Evolutionary conservation across 352 stramenopile genomes (phyloP).

Genomic region (Globisporangium mamillatum): DNA sequence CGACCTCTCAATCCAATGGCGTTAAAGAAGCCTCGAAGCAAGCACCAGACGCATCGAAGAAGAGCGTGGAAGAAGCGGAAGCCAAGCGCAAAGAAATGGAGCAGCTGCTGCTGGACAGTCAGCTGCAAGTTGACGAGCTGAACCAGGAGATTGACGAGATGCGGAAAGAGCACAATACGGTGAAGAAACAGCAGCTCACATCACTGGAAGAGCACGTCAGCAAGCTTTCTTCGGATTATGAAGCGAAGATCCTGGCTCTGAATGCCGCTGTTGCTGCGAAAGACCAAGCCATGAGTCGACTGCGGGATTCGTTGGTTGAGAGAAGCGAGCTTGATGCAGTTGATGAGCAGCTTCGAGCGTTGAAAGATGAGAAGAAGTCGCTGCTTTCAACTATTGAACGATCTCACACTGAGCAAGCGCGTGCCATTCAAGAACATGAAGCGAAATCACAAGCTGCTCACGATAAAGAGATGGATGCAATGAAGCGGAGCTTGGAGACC

Average conservation of each 20-base stretch:
- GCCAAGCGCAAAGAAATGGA: constrained; percentile 48
- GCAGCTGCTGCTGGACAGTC: constrained; percentile 43
- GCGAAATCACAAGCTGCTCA: constrained; percentile 30
- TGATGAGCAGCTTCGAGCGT: constrained; percentile 31
- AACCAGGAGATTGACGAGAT: constrained; percentile 51
- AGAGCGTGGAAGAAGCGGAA: constrained; percentile 16
- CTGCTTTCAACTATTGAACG: constrained; percentile 43
- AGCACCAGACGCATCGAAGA: constrained; percentile 18
- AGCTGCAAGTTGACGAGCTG: constrained; percentile 53
- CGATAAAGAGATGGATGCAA: constrained; percentile 33
- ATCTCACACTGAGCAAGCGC: constrained; percentile 38
- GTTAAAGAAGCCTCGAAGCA: constrained; percentile 22
- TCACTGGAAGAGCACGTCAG: constrained; percentile 38
- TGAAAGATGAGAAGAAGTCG: constrained; percentile 52
- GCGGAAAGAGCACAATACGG: constrained; percentile 31
- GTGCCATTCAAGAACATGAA: constrained; percentile 29
- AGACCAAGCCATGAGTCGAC: constrained; percentile 39
- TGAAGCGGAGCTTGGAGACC: constrained; percentile 40
- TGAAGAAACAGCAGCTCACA: constrained; percentile 34
- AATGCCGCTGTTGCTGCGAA: constrained; percentile 41
- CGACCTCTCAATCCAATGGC: constrained; percentile 9
- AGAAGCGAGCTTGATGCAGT: constrained; percentile 48
- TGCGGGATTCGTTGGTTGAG: constrained; percentile 45
- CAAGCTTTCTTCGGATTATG: constrained; percentile 49
- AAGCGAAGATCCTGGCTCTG: constrained; percentile 40